These are phyloP conservation scores for Cucumis sativus DNA, from an alignment of 306 rosid species.

Conservation along the genomic window Cucumber_9930_V3 NC_026659.2:9650001-9650500, in stretches of 20 bases:
- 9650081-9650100: no score
- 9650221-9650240: not conserved
- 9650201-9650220: not conserved
- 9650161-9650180: no score
- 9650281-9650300: not conserved
- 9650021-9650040: not conserved
- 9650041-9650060: not conserved
- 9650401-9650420: constrained; percentile 97
- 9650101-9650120: no score
- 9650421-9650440: constrained; percentile 98
- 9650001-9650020: not conserved
- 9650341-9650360: not conserved
- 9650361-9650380: not conserved
- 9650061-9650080: no score
- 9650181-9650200: no score
- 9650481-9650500: not conserved
- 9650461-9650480: constrained; percentile 31
- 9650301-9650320: not conserved
- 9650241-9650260: not conserved
- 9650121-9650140: no score
- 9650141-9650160: no score
- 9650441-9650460: constrained; percentile 92
- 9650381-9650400: not conserved
- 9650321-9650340: not conserved
- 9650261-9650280: not conserved